Conservation (phyloP, 768 basidiomycete species). For the Mycena latifolia region DNA sequence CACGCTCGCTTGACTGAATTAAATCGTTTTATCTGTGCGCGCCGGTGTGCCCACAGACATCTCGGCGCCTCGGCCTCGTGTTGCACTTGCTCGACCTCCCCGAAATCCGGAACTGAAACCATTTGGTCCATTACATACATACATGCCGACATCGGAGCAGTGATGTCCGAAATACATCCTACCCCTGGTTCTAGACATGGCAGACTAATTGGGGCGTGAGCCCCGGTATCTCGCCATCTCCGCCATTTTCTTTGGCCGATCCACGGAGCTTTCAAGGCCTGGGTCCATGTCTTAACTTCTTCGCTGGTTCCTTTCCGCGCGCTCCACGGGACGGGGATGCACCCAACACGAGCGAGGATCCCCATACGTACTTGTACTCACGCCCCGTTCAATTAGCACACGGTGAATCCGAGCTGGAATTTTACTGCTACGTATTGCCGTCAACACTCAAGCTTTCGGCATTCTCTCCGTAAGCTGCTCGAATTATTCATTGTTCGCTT, state of each 20-base stretch:
- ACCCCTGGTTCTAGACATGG: neutral
- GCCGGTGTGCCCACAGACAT: no score
- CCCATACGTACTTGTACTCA: slow-evolving; percentile 2
- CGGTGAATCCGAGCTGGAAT: no score
- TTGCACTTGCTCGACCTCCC: neutral
- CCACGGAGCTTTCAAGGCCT: no score
- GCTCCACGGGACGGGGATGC: slow-evolving; percentile 1
- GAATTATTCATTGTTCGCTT: no score
- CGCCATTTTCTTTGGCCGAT: no score
- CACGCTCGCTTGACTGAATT: slow-evolving; percentile 6
- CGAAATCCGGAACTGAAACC: slow-evolving; percentile 4
- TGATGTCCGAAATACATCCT: neutral
- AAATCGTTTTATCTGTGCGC: no score
- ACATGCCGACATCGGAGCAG: slow-evolving; percentile 7
- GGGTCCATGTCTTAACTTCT: no score
- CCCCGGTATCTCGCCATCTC: neutral
- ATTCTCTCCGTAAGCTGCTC: no score
- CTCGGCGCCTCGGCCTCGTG: slow-evolving; percentile 13
- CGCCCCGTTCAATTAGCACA: no score
- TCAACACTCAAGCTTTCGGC: no score
- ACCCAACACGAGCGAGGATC: no score
- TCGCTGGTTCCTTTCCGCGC: neutral
- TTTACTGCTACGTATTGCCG: no score
- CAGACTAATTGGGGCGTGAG: neutral
- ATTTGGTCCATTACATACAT: neutral